phyloP scores from a whole-genome alignment of 2,329 filamentous ascomycete genomes.

The Karstenula rhodostoma region DNA sequence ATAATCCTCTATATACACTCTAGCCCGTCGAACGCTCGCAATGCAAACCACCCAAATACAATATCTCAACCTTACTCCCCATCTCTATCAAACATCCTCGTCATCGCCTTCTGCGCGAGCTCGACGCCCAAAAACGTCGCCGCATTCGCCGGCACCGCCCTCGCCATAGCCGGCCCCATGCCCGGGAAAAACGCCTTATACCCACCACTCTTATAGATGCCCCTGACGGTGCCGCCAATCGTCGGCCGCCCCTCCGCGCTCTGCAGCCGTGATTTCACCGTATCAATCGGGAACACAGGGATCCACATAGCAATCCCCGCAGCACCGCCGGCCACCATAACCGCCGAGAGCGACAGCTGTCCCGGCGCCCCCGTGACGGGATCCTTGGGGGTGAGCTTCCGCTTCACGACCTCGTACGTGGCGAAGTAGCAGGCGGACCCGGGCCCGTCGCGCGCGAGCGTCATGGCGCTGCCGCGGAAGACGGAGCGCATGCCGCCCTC shows the following conservation, averaged over 20 bases:
- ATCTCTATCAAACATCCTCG: slow-evolving; percentile 69
- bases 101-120: slow-evolving; percentile 83
- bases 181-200: slow-evolving; percentile 96
- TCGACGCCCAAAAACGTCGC: slow-evolving; percentile 92
- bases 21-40: not conserved
- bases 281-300: slow-evolving; percentile 96
- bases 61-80: slow-evolving; percentile 31
- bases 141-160: slow-evolving; percentile 94
- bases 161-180: slow-evolving; percentile 88
- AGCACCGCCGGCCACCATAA: slow-evolving; percentile 85
- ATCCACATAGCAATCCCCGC: slow-evolving; percentile 99
- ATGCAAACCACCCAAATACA: not conserved
- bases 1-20: slow-evolving; percentile 1
- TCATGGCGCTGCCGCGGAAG: slow-evolving; percentile 90
- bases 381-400: slow-evolving; percentile 82
- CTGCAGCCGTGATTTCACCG: slow-evolving; percentile 92
- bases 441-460: slow-evolving; percentile 90
- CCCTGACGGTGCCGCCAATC: slow-evolving; percentile 78
- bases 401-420: slow-evolving; percentile 95
- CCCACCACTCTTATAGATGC: slow-evolving; percentile 85
- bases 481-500: slow-evolving; percentile 91
- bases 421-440: slow-evolving; percentile 96
- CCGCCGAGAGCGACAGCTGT: slow-evolving; percentile 79
- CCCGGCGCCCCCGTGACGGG: slow-evolving; percentile 74
- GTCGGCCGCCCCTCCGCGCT: slow-evolving; percentile 86